Percentiles rank a stretch among this genome's conserved stretches.
These are phyloP conservation scores for Mortierella sp. DNA, from an alignment of 371 early-diverging fungal genomes.

Conservation along the genomic window DNA sequence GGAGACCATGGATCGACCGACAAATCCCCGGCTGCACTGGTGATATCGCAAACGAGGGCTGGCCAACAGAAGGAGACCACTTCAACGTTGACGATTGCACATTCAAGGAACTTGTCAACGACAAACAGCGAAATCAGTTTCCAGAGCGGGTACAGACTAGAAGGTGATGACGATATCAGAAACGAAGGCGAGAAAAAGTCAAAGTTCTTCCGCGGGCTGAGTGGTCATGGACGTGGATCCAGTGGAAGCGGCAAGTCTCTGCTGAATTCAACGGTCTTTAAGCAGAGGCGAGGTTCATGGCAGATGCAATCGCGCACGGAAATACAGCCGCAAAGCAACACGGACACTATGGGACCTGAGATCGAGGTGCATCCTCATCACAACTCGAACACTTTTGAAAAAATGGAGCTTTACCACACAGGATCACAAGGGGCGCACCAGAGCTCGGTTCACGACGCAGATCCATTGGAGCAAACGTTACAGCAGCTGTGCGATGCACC, in stretches of 20 bases:
- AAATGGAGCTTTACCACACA: conserved; percentile 5
- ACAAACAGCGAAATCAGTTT: conserved; percentile 16
- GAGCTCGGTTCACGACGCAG: background rate
- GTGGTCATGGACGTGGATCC: background rate
- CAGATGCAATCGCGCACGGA: conserved; percentile 3
- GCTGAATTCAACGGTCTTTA: conserved; percentile 2
- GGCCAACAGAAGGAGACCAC: background rate
- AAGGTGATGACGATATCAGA: background rate
- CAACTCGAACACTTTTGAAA: conserved; percentile 5
- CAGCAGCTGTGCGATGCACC: background rate
- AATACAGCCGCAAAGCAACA: background rate
- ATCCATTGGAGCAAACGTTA: background rate
- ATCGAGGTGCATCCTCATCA: conserved; percentile 20
- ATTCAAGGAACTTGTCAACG: conserved; percentile 1
- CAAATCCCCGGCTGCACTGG: background rate
- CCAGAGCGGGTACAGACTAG: conserved; percentile 8
- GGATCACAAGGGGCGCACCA: conserved; percentile 20
- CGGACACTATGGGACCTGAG: conserved; percentile 15
- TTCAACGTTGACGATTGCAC: background rate
- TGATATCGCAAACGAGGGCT: background rate
- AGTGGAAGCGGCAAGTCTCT: conserved; percentile 8
- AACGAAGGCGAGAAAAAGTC: conserved; percentile 7
- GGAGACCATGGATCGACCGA: too few species aligned
- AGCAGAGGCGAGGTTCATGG: conserved; percentile 4
- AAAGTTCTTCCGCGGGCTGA: background rate